Percentiles rank a stretch among this genome's conserved stretches.
Evolutionary conservation across 768 basidiomycete genomes (phyloP).

Genomic region (Pholiota microspora): DNA sequence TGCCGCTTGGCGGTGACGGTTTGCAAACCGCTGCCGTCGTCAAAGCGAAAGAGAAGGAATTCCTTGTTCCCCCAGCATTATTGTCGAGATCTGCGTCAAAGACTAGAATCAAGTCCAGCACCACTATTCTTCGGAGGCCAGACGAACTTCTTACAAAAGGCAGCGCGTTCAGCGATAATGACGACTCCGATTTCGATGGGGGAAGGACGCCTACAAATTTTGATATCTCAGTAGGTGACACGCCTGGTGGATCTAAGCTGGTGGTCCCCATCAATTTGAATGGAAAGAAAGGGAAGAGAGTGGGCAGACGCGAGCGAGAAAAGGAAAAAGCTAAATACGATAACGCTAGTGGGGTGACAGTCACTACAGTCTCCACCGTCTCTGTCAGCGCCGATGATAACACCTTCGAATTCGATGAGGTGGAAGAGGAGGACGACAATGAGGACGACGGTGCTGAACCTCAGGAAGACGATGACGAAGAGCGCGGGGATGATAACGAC

Average conservation of each 20-base stretch:
- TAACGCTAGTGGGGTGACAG: not conserved
- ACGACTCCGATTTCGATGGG: slow-evolving; percentile 16
- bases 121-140: slow-evolving; percentile 13
- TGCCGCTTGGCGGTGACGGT: not conserved
- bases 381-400: slow-evolving; percentile 1
- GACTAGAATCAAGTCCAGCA: not conserved
- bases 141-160: not conserved
- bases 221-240: not conserved
- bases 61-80: slow-evolving; percentile 17
- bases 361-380: slow-evolving; percentile 1
- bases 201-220: slow-evolving; percentile 20
- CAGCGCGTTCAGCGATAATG: not conserved
- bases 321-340: slow-evolving; percentile 22
- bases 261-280: slow-evolving; percentile 12
- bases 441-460: slow-evolving; percentile 14
- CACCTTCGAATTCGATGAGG: not conserved
- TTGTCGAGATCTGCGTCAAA: not conserved
- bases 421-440: slow-evolving; percentile 13
- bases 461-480: slow-evolving; percentile 20
- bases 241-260: not conserved
- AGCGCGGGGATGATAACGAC: slow-evolving; percentile 20
- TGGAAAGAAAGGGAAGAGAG: slow-evolving; percentile 24
- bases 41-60: slow-evolving; percentile 22
- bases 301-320: slow-evolving; percentile 25
- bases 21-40: not conserved